Evolutionary conservation across 2,329 filamentous ascomycete genomes (phyloP).

Genomic region (Colletotrichum horii): DNA sequence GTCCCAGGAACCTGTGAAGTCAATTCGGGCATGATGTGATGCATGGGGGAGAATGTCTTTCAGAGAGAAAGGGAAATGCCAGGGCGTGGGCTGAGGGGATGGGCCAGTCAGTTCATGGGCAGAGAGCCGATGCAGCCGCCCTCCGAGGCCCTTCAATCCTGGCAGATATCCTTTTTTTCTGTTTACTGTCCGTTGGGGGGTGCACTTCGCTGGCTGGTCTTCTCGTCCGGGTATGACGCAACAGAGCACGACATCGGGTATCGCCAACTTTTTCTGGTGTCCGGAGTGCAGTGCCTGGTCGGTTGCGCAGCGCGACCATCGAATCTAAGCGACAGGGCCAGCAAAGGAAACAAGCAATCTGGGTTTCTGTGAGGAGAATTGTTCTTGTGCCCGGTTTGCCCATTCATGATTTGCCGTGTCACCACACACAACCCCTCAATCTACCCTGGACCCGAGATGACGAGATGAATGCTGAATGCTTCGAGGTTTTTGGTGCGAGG

Average conservation of each 20-base stretch:
- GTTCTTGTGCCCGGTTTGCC: too few relatives aligned
- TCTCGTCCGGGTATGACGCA: conserved; percentile 18
- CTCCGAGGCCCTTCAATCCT: neutral
- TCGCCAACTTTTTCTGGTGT: conserved; percentile 7
- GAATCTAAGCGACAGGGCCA: neutral
- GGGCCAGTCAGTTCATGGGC: conserved; percentile 10
- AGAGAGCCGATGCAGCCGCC: conserved; percentile 9
- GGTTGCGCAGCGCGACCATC: neutral
- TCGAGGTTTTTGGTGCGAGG: neutral
- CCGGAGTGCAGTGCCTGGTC: neutral
- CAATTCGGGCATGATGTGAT: neutral
- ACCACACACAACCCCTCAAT: neutral
- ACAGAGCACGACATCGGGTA: conserved; percentile 18
- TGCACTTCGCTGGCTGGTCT: neutral
- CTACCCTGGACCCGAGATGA: conserved; percentile 1
- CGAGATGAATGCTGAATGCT: neutral
- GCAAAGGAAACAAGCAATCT: neutral
- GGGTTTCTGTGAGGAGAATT: neutral
- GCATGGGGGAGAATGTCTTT: neutral
- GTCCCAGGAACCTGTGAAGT: neutral
- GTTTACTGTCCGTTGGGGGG: neutral
- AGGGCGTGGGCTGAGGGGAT: neutral
- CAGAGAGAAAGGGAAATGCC: neutral
- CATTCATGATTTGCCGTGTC: neutral
- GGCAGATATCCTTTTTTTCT: neutral